These are phyloP conservation scores for Manihot esculenta DNA, from an alignment of 441 rosid species.

Conservation along the genomic window DNA sequence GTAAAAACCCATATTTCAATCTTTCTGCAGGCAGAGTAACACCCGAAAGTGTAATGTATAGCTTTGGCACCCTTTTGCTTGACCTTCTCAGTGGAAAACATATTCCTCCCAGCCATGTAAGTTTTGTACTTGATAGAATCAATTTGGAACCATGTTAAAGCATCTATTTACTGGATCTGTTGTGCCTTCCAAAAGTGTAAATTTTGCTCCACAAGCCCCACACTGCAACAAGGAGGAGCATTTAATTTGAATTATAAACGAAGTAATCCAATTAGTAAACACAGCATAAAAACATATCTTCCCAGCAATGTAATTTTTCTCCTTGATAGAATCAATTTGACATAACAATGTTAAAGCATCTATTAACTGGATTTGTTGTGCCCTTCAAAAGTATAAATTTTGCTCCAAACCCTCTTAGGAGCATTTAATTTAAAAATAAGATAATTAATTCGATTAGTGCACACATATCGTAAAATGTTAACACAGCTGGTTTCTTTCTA, in stretches of 20 bases:
- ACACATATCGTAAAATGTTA: too few species aligned
- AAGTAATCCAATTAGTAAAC: background rate
- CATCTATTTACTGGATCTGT: background rate
- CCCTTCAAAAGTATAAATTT: too few species aligned
- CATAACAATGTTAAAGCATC: too few species aligned
- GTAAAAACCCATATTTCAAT: conserved; percentile 14
- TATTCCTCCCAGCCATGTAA: conserved; percentile 94
- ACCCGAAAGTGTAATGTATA: conserved; percentile 84
- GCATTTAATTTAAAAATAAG: too few species aligned
- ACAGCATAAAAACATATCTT: too few species aligned
- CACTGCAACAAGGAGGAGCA: too few species aligned
- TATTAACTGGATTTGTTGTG: too few species aligned
- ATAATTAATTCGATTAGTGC: too few species aligned
- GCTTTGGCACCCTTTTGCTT: conserved; percentile 85
- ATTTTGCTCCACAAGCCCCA: background rate
- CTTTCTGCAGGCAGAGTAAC: conserved; percentile 68
- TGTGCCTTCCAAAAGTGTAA: background rate
- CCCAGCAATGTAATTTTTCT: too few species aligned
- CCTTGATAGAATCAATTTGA: too few species aligned
- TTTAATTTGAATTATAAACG: background rate
- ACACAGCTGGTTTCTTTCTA: background rate
- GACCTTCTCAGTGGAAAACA: conserved; percentile 95
- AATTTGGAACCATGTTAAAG: background rate
- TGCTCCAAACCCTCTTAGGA: too few species aligned
- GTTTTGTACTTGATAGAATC: conserved; percentile 15